A percentile compares a stretch with the other conserved stretches of the same genome.
These are phyloP conservation scores for Cryptosporidium sp. DNA, from an alignment of 169 alveolate species.

Conservation along the genomic window DNA sequence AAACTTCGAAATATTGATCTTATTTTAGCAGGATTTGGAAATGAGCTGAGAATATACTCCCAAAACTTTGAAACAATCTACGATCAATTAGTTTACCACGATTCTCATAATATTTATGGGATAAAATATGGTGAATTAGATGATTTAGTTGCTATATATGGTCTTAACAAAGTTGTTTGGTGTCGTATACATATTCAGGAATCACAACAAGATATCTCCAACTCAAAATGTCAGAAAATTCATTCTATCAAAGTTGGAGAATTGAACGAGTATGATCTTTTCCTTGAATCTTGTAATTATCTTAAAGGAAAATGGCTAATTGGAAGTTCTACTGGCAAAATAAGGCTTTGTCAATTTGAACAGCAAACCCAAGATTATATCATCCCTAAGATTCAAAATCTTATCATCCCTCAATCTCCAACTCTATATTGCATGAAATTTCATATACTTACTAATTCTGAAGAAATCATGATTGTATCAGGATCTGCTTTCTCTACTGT, in stretches of 20 bases:
- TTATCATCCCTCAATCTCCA: slow-evolving; percentile 5
- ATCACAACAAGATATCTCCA: neutral
- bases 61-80: slow-evolving; percentile 5
- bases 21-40: slow-evolving; percentile 49
- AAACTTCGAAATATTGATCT: neutral
- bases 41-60: slow-evolving; percentile 55
- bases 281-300: slow-evolving; percentile 40
- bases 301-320: slow-evolving; percentile 37
- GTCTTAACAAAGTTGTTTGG: slow-evolving; percentile 30
- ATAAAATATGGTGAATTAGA: neutral
- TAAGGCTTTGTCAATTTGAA: slow-evolving; percentile 17
- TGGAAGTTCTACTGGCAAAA: slow-evolving; percentile 42
- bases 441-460: neutral
- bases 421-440: slow-evolving; percentile 48
- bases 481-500: slow-evolving; percentile 66
- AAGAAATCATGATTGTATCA: slow-evolving; percentile 20
- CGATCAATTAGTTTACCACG: slow-evolving; percentile 27
- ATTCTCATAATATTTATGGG: slow-evolving; percentile 56
- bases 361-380: neutral
- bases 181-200: slow-evolving; percentile 6
- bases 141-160: slow-evolving; percentile 12
- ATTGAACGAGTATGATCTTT: slow-evolving; percentile 11
- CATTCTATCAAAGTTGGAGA: neutral
- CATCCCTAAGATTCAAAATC: neutral
- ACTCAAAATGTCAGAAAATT: neutral